Base-by-base conservation (phyloP, 73 alveolate genomes). In the Urostyla sp. region DNA sequence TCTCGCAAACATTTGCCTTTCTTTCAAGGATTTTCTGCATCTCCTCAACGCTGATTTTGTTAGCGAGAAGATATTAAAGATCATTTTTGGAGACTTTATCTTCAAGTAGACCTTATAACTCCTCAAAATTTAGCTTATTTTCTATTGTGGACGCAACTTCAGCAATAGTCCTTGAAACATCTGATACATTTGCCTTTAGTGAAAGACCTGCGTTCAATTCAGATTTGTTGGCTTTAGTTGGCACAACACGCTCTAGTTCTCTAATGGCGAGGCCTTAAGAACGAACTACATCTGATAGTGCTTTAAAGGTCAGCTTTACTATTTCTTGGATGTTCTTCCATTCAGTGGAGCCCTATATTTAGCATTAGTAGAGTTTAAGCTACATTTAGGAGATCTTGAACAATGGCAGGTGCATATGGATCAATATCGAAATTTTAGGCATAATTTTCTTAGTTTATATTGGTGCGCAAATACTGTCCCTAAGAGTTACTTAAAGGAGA, bases 291-390 rank as follows among this genome's bases (percentile, higher is more conserved):
- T 95, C 98, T 18, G 94, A 88, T 55, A 97, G 84, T 36, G 98
- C 97, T 76, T 90, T 97, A 86, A 97, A 89, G 32, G 98, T 85
- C 7, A 97, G 57, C 63, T 96, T 82, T 37, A 97, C 90, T 48
- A 97, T 97, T 38, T 95, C 99, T 75, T 92, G 91, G 24, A 97
- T 85, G 55, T 93, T 86, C 50, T 94, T 83, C 98, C 99, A 95
- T 51, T 97, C 99, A 72, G 54, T 80, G 32, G 63, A 66, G 13
- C 63, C 80, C 59, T 66, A 40, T 15, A 18, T 66, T 3, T 13
- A 44, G 34, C 13, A 7, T 10, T 8, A 6, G 43, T 5, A 23
- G 61, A 66, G 4, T 44, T 4, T n/a, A n/a, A 66, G 21, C 20
- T 59, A 59, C 80, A 15, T 59, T 40, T 4, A 66, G 66, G n/a